phyloP scores from a whole-genome alignment of 2,329 filamentous ascomycete genomes.

The Aspergillus novofumigatus region DNA sequence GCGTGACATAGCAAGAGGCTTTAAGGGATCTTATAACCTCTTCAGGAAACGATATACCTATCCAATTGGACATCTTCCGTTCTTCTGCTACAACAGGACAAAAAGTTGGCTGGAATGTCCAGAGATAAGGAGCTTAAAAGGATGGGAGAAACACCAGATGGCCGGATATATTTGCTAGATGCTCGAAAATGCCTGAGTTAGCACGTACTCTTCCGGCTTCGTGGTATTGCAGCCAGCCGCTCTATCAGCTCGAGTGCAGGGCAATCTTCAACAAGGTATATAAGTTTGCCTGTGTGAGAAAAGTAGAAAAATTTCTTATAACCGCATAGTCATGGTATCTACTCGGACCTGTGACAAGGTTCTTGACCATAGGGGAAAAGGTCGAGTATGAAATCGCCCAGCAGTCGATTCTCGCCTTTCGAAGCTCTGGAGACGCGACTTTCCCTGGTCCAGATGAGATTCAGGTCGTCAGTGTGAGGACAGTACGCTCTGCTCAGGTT shows the following conservation, averaged over 20 bases:
- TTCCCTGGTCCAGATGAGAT: conserved; percentile 34
- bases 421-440: conserved; percentile 27
- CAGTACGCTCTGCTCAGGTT: conserved; percentile 19
- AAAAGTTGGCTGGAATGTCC: not conserved
- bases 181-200: conserved; percentile 28
- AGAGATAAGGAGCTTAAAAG: not conserved
- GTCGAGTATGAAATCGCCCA: conserved; percentile 51
- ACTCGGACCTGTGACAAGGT: conserved; percentile 50
- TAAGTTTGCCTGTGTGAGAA: not conserved
- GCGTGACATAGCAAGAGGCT: not conserved
- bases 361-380: conserved; percentile 38
- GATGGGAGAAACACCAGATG: not conserved
- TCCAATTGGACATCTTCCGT: conserved; percentile 12
- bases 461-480: conserved; percentile 34
- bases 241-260: conserved; percentile 49
- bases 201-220: conserved; percentile 48
- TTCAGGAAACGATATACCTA: conserved; percentile 30
- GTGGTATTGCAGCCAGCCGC: conserved; percentile 47
- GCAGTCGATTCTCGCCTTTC: conserved; percentile 38
- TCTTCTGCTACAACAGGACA: not conserved
- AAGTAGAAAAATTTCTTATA: not conserved
- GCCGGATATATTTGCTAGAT: not conserved
- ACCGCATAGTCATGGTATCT: conserved; percentile 48
- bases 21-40: conserved; percentile 26
- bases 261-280: conserved; percentile 48